Conservation (phyloP, 768 basidiomycete species). For the Amanita phalloides region DNA sequence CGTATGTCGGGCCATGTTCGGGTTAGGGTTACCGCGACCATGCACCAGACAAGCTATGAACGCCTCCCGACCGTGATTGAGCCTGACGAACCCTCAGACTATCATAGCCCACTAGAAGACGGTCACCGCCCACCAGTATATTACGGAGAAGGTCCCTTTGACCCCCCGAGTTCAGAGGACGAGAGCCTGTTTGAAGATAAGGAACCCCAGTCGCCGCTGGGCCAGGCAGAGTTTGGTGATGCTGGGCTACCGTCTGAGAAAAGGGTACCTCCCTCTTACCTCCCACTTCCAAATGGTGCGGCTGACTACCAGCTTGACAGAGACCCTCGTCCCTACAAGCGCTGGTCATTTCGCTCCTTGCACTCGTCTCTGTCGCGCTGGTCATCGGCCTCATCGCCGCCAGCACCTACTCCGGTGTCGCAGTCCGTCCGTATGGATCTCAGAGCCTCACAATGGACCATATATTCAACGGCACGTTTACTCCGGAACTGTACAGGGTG, state of each 20-base stretch:
- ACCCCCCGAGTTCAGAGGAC: conserved; percentile 74
- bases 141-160: conserved; percentile 71
- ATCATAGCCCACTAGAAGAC: too few relatives aligned
- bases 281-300: not conserved
- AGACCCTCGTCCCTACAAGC: conserved; percentile 44
- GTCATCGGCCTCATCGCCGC: conserved; percentile 76
- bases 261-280: not conserved
- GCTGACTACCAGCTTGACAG: conserved; percentile 15
- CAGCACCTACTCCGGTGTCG: conserved; percentile 49
- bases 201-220: conserved; percentile 6
- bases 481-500: conserved; percentile 30
- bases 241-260: not conserved
- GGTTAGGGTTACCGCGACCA: conserved; percentile 9
- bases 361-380: conserved; percentile 48
- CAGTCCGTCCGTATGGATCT: conserved; percentile 40
- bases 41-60: conserved; percentile 6
- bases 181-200: conserved; percentile 45
- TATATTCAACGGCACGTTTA: conserved; percentile 88
- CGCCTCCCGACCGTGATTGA: not conserved
- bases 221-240: conserved; percentile 9
- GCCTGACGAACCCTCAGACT: too few relatives aligned
- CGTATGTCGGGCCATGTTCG: conserved; percentile 27
- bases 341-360: conserved; percentile 50
- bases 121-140: conserved; percentile 27
- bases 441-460: conserved; percentile 79